Base-by-base conservation (phyloP, 1,139 yeast species). In the Diutina mesorugosa region DNA sequence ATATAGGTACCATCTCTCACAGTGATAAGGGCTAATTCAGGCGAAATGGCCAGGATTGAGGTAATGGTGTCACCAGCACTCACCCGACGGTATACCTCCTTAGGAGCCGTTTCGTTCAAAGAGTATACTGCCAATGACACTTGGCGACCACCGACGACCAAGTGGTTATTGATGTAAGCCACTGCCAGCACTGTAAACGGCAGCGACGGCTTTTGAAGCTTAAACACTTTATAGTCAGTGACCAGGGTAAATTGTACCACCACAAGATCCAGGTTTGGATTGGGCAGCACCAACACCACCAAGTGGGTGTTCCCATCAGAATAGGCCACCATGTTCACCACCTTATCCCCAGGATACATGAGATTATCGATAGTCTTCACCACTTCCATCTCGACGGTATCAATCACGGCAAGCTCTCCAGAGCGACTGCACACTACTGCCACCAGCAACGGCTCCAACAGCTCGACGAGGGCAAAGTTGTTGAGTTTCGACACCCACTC, bases 21-120 rank as follows among this genome's bases (percentile, higher is more conserved):
- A 0, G 89, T 81, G 14, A 83, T 59, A 2, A 65, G 64, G 0
- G 67, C 38, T 2, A 60, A 55, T 8, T 63, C 61, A 0, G 59
- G 38, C 35, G 71, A 67, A 0, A 83, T 63, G 1, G 74, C 63
- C 6, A 72, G 69, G 1, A 86, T 69, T 0, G 84, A 76, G 0
- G 96, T 83, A 4, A 87, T 80, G 0, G 95, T 81, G 63, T 89
- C 96, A n/a, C 95, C 95, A n/a, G 35, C 21, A 38, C 41, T 32
- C 1, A 32, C 12, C 10, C 32, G 16, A 5, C 32, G n/a, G 21
- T n/a, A 32, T 21, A n/a, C 6, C 29, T 3, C 9, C 10, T 8
- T 29, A 1, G 35, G 45, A 9, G 28, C 4, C 12, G 9, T 7
- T 12, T 28, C 10, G 1, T 47, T 9, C 29, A 47, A 38, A 10